These are phyloP conservation scores for Xylaria hypoxylon DNA, from an alignment of 2,329 filamentous ascomycete genomes.

Conservation along the genomic window DNA sequence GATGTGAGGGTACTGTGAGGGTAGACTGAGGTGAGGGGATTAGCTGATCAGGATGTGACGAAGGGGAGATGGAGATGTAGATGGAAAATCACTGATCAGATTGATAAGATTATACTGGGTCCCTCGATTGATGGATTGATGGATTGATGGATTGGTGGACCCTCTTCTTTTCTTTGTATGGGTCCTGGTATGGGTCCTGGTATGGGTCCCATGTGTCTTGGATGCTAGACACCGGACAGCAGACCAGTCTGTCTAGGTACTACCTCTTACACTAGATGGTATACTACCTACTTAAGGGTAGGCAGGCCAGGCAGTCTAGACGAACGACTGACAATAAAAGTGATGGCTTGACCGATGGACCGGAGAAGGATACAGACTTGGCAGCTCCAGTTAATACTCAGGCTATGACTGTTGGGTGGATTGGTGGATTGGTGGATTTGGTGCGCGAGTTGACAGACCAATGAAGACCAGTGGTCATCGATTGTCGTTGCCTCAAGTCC, in stretches of 20 bases:
- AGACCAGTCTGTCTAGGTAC: neutral
- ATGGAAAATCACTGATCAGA: conserved; percentile 53
- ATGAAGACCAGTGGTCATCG: conserved; percentile 15
- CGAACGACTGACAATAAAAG: neutral
- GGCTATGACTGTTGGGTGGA: conserved; percentile 6
- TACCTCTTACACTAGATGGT: no score
- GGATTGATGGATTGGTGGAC: neutral
- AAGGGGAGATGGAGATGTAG: conserved; percentile 32
- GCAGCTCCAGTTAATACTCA: conserved; percentile 7
- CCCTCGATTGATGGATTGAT: conserved; percentile 16
- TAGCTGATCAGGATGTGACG: conserved; percentile 26
- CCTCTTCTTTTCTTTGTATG: neutral
- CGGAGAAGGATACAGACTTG: neutral
- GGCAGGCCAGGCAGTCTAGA: no score
- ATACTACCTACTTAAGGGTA: no score
- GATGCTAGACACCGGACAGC: neutral
- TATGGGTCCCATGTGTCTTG: conserved; percentile 9
- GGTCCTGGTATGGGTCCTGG: no score
- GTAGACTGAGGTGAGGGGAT: conserved; percentile 31
- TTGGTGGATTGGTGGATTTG: no score
- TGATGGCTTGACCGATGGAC: neutral
- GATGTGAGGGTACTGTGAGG: conserved; percentile 5
- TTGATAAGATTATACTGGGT: conserved; percentile 54
- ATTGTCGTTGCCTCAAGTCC: conserved; percentile 4
- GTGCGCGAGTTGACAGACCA: conserved; percentile 13